These are phyloP conservation scores for Neurospora tetrasperma DNA, from an alignment of 495 filamentous ascomycete genomes.

Conservation along the genomic window DNA sequence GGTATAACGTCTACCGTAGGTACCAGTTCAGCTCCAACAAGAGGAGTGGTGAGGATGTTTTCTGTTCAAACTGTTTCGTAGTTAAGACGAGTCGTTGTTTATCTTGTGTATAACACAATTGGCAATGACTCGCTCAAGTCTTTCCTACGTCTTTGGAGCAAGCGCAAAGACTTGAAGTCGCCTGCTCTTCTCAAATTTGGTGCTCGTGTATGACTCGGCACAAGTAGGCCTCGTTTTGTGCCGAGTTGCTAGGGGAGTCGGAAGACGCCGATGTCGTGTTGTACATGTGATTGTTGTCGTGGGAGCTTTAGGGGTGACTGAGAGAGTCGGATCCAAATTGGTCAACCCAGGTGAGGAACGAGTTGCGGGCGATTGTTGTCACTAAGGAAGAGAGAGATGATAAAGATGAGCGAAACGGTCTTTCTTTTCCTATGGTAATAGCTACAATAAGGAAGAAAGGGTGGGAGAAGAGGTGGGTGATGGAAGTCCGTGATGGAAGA, in stretches of 20 bases:
- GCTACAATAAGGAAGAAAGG: background rate
- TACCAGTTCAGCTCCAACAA: background rate
- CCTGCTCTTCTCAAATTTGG: slow-evolving; percentile 28
- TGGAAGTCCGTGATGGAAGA: background rate
- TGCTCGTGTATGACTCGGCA: slow-evolving; percentile 20
- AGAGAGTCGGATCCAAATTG: background rate
- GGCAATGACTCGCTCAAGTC: slow-evolving; percentile 29
- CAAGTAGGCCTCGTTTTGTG: slow-evolving; percentile 16
- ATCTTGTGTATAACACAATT: slow-evolving; percentile 2
- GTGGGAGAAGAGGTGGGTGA: background rate
- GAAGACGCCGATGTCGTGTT: slow-evolving; percentile 8
- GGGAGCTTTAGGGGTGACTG: background rate
- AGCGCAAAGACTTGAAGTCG: slow-evolving; percentile 56
- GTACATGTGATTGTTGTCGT: slow-evolving; percentile 14
- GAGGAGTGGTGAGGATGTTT: background rate
- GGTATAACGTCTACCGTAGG: background rate
- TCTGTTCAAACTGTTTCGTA: background rate
- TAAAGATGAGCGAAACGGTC: background rate
- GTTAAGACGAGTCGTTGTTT: slow-evolving; percentile 3
- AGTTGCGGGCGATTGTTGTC: background rate
- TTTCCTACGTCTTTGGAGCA: slow-evolving; percentile 42
- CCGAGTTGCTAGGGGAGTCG: slow-evolving; percentile 13
- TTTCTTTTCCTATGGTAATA: background rate
- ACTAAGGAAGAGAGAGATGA: background rate
- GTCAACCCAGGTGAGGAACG: background rate